These are phyloP conservation scores for Volutella citrinella DNA, from an alignment of 2,329 filamentous ascomycete genomes.

Conservation along the genomic window DNA sequence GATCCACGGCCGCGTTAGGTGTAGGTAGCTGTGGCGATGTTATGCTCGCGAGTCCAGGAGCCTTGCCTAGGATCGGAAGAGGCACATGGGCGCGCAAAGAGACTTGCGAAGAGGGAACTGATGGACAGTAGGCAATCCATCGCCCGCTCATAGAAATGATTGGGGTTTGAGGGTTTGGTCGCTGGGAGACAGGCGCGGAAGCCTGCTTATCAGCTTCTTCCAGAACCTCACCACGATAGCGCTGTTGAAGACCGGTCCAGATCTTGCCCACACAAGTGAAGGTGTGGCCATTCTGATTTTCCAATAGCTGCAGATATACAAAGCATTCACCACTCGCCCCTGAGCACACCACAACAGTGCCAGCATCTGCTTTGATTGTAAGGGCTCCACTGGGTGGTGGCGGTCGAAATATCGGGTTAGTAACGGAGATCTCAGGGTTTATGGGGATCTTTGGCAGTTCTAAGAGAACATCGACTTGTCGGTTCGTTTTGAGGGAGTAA, in stretches of 20 bases:
- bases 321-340: constrained; percentile 85
- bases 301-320: constrained; percentile 59
- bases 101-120: constrained; percentile 67
- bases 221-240: constrained; percentile 43
- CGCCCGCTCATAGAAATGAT: constrained; percentile 67
- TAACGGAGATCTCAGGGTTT: constrained; percentile 50
- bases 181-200: constrained; percentile 34
- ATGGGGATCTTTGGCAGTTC: constrained; percentile 63
- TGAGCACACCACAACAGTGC: constrained; percentile 71
- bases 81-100: constrained; percentile 66
- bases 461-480: constrained; percentile 70
- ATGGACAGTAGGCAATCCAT: constrained; percentile 76
- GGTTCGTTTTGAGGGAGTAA: constrained; percentile 77
- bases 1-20: constrained; percentile 65
- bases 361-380: constrained; percentile 68
- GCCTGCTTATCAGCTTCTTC: constrained; percentile 44
- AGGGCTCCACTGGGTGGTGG: constrained; percentile 72
- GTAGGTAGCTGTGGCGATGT: constrained; percentile 68
- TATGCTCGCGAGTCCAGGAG: constrained; percentile 56
- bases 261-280: constrained; percentile 79
- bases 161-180: constrained; percentile 53
- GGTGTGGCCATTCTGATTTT: constrained; percentile 39
- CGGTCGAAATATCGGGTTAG: constrained; percentile 63
- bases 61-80: constrained; percentile 51
- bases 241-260: constrained; percentile 81